A percentile compares a stretch with the other conserved stretches of the same genome.
Conservation (phyloP, 108 stramenopile genomes). For the Conticribra weissflogii region DNA sequence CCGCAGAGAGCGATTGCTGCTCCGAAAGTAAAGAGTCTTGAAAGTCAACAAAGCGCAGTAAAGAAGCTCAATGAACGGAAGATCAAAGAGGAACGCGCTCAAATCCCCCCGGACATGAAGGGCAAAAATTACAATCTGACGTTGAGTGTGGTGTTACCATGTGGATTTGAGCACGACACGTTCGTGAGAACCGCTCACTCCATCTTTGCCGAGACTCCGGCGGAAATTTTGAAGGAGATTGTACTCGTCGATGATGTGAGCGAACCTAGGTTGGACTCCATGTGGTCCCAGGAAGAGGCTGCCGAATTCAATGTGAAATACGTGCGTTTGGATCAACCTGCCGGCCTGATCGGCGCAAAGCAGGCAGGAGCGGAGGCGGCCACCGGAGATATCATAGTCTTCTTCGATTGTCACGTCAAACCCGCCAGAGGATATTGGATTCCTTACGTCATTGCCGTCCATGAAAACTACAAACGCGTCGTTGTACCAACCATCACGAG, state of each 20-base stretch:
- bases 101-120: constrained; percentile 15
- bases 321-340: constrained; percentile 29
- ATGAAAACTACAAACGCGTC: constrained; percentile 46
- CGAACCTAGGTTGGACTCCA: constrained; percentile 26
- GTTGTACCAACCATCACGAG: constrained; percentile 44
- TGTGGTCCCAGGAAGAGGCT: constrained; percentile 33
- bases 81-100: constrained; percentile 17
- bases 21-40: not conserved
- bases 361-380: constrained; percentile 44
- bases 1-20: not conserved
- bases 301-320: constrained; percentile 39
- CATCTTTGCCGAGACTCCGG: constrained; percentile 35
- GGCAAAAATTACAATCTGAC: constrained; percentile 17
- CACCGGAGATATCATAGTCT: constrained; percentile 46
- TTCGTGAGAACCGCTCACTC: constrained; percentile 41
- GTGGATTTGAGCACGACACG: constrained; percentile 48
- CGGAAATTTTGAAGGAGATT: constrained; percentile 39
- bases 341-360: constrained; percentile 45
- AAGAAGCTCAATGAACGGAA: constrained; percentile 5
- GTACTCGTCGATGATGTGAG: constrained; percentile 48
- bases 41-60: too few species aligned
- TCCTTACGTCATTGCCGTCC: constrained; percentile 30
- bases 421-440: constrained; percentile 46
- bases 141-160: constrained; percentile 44
- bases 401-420: constrained; percentile 52